These are phyloP conservation scores for Candida easanensis DNA, from an alignment of 805 yeast species.

Conservation along the genomic window DNA sequence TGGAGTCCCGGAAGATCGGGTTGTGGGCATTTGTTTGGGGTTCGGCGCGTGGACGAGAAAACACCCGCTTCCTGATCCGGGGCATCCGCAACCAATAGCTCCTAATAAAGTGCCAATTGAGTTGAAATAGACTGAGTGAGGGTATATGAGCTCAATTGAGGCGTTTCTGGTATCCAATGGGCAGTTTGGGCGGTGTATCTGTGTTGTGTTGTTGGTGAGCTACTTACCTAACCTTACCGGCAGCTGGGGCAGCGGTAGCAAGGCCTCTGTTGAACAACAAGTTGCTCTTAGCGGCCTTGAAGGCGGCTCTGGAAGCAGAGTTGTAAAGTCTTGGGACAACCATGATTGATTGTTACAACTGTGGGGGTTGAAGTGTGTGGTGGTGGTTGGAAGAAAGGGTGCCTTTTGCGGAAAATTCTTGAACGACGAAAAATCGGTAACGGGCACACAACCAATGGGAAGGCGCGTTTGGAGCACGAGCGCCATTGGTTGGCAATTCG, in stretches of 20 bases:
- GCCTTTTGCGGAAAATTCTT: constrained; percentile 14
- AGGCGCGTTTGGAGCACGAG: constrained; percentile 3
- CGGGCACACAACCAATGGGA: constrained; percentile 15
- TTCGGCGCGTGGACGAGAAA: not conserved
- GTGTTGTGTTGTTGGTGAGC: not conserved
- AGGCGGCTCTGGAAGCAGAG: constrained; percentile 78
- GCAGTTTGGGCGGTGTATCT: not conserved
- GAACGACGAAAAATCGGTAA: constrained; percentile 6
- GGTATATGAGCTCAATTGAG: too few relatives aligned
- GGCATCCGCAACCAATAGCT: too few relatives aligned
- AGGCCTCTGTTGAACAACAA: constrained; percentile 68
- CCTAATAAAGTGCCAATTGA: not conserved
- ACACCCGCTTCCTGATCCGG: not conserved
- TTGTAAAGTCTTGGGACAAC: constrained; percentile 57
- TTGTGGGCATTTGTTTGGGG: too few relatives aligned
- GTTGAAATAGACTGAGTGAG: constrained; percentile 5
- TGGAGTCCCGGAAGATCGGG: too few relatives aligned
- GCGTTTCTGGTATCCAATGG: too few relatives aligned
- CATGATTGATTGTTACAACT: constrained; percentile 28
- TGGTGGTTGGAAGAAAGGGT: constrained; percentile 2
- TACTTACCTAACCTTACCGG: constrained; percentile 88
- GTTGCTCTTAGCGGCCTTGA: constrained; percentile 85
- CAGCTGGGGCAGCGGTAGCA: constrained; percentile 72
- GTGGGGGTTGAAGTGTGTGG: not conserved
- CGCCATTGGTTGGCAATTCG: constrained; percentile 9